Conservation (phyloP, 2,329 filamentous ascomycete species). For the Cryphonectria carpinicola region DNA sequence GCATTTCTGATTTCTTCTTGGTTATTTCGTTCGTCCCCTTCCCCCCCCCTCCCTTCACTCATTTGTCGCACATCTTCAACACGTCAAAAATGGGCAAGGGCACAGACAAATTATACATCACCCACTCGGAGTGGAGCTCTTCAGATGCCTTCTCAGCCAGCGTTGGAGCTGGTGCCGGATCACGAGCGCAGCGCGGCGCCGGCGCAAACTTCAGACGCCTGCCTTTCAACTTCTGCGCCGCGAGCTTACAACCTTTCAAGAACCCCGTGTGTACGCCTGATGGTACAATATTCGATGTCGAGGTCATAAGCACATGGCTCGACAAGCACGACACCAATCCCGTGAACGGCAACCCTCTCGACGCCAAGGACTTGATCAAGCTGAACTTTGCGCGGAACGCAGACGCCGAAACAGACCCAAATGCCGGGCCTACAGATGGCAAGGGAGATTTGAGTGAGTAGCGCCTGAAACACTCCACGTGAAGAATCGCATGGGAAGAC, state of each 20-base stretch:
- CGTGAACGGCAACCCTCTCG: constrained; percentile 78
- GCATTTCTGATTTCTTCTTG: no score
- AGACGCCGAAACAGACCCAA: constrained; percentile 57
- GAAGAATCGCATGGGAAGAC: neutral
- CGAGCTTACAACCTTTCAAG: constrained; percentile 92
- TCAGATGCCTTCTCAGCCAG: constrained; percentile 86
- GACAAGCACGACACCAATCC: constrained; percentile 94
- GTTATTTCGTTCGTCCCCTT: neutral
- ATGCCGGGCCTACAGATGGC: constrained; percentile 52
- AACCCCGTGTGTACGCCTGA: constrained; percentile 89
- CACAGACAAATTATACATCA: constrained; percentile 72
- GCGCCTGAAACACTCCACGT: neutral
- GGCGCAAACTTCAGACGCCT: constrained; percentile 80
- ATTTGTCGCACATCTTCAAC: neutral
- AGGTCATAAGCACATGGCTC: constrained; percentile 92
- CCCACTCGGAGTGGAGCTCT: constrained; percentile 96
- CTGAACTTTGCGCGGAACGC: constrained; percentile 92
- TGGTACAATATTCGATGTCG: constrained; percentile 92
- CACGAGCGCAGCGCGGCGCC: constrained; percentile 55
- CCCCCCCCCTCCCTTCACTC: neutral
- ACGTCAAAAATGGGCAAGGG: constrained; percentile 50
- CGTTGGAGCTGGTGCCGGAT: constrained; percentile 69
- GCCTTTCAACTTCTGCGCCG: constrained; percentile 97
- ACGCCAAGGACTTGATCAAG: constrained; percentile 82
- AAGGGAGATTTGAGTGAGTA: constrained; percentile 69